Evolutionary conservation across 1,284 basidiomycete genomes (phyloP).

Genomic region (Cutaneotrichosporon curvatum): DNA sequence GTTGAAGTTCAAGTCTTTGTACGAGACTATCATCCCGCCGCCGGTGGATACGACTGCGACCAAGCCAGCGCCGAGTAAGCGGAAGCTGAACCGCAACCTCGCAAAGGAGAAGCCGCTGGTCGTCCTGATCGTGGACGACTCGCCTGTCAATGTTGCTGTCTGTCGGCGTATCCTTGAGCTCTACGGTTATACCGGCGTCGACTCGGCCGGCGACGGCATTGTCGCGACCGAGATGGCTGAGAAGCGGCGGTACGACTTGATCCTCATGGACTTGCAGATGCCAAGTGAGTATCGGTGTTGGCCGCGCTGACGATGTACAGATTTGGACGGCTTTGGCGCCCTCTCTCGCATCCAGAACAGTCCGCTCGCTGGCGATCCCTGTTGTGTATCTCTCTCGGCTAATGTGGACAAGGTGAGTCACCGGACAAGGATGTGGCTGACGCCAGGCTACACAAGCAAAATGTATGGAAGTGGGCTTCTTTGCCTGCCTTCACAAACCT

Average conservation of each 20-base stretch:
- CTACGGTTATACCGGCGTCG: constrained; percentile 37
- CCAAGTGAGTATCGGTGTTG: no score
- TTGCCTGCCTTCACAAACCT: constrained; percentile 36
- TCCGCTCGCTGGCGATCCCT: constrained; percentile 32
- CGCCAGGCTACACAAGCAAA: constrained; percentile 24
- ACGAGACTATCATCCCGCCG: constrained; percentile 19
- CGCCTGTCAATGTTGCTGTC: constrained; percentile 37
- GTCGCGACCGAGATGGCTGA: constrained; percentile 35
- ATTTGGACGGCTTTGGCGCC: constrained; percentile 34
- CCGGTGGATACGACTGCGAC: constrained; percentile 2
- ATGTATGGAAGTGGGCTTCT: constrained; percentile 30
- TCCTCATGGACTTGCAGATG: constrained; percentile 44
- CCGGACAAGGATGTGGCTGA: not conserved
- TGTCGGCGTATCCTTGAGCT: constrained; percentile 35
- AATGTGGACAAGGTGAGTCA: constrained; percentile 35
- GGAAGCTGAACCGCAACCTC: constrained; percentile 11
- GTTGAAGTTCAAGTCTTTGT: constrained; percentile 34
- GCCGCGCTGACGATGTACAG: constrained; percentile 13
- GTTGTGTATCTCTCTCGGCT: constrained; percentile 38
- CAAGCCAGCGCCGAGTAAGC: constrained; percentile 2
- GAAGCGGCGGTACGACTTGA: constrained; percentile 32
- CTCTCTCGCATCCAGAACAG: constrained; percentile 24
- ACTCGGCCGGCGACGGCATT: constrained; percentile 33
- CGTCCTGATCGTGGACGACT: constrained; percentile 44
- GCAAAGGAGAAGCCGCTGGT: constrained; percentile 24